Percentiles rank a stretch among this genome's conserved stretches.
Conservation (phyloP, 163 green algal genomes). For the Prototheca wickerhamii region DNA sequence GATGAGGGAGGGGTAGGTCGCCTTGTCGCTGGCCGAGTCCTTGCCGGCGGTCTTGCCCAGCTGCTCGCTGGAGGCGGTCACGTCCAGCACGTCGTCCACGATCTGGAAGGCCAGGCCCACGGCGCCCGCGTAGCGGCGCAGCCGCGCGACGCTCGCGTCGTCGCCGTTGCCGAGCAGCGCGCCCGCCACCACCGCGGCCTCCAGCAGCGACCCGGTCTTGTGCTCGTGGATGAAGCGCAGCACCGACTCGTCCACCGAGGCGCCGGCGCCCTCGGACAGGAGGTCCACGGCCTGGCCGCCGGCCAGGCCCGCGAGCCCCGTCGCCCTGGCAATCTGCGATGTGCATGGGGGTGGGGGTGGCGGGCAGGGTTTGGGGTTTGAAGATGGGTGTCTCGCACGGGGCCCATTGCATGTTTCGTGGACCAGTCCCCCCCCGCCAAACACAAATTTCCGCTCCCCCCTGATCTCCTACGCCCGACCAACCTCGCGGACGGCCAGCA, state of each 20-base stretch:
- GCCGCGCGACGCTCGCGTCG: slow-evolving; percentile 72
- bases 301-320: slow-evolving; percentile 83
- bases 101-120: slow-evolving; percentile 99
- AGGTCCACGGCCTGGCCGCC: slow-evolving; percentile 93
- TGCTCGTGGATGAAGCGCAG: slow-evolving; percentile 98
- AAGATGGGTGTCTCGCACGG: no score
- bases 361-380: not conserved
- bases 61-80: slow-evolving; percentile 84
- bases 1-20: slow-evolving; percentile 93
- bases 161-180: slow-evolving; percentile 81
- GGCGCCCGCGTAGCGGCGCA: slow-evolving; percentile 84
- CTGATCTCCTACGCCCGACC: no score
- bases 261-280: slow-evolving; percentile 64
- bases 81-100: slow-evolving; percentile 97
- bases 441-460: no score
- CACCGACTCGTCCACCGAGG: not conserved
- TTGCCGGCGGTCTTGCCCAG: slow-evolving; percentile 97
- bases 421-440: no score
- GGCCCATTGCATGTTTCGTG: no score
- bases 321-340: slow-evolving; percentile 79
- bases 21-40: slow-evolving; percentile 87
- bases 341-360: slow-evolving; percentile 20
- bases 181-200: slow-evolving; percentile 86
- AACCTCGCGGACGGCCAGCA: slow-evolving; percentile 47
- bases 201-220: slow-evolving; percentile 95